Evolutionary conservation across 2,329 filamentous ascomycete species (phyloP), one percentile per base, ranked within the genome.

Genomic region (Botrytis porri): DNA sequence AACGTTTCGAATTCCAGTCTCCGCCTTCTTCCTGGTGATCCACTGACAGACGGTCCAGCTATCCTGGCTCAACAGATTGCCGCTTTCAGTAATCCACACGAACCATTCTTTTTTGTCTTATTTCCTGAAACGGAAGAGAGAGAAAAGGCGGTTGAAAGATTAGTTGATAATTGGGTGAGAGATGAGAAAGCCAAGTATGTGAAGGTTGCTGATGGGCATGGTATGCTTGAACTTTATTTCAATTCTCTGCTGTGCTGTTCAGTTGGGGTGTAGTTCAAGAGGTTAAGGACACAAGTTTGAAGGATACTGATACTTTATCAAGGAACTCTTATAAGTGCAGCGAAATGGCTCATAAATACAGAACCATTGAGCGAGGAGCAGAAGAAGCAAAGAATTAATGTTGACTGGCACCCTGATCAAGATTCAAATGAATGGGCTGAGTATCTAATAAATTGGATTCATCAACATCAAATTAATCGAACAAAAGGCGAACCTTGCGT

Each of bases 171-270:
- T 67, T 77, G 76, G 75, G 8, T 74, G 9, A 41, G 48, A 37
- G 74, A 75, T 72, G 35, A 64, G 37, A 73, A 32, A 14, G 73
- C 73, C 7, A 75, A 22, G 37, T 77, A 77, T 64, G 67, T 77
- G 61, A 77, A 77, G 39, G 73, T 75, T 62, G 71, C 77, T 57
- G 71, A 77, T 72, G 66, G 39, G 29, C 70, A 74, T 39, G 75
- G 71, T 73, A 65, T 29, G 61, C 59, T 51, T 32, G 9, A 1
- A 0, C 9, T 45, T 70, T 14, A 29, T 3, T 37, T 61, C 39
- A 4, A 22, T 37, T 22, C 3, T 3, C 4, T 6, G n/a, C 35
- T 41, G 35, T 43, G 6, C 7, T 35, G n/a, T 45, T n/a, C 5
- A 74, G 18, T 66, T 66, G 67, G 10, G 18, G 5, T 16, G 10